These are phyloP conservation scores for Psidium guajava DNA, from an alignment of 345 rosid species.

Conservation along the genomic window DNA sequence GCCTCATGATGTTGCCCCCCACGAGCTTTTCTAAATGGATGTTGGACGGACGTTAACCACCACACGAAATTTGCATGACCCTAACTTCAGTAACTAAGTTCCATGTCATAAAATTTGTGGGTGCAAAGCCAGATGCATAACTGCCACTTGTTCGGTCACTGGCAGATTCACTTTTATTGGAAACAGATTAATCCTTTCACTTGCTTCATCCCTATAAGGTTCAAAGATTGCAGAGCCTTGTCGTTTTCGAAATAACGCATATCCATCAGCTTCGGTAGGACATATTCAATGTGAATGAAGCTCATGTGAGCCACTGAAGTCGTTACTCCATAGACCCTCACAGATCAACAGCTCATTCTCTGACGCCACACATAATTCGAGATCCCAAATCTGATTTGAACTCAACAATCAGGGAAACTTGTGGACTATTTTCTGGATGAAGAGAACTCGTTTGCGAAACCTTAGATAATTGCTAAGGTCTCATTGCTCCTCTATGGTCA, in stretches of 20 bases:
- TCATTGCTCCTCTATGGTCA: constrained; percentile 77
- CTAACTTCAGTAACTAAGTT: constrained; percentile 62
- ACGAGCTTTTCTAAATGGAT: too few species aligned
- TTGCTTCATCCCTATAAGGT: constrained; percentile 87
- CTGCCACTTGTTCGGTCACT: constrained; percentile 34
- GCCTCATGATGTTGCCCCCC: too few species aligned
- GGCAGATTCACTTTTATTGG: constrained; percentile 12
- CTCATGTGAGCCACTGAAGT: constrained; percentile 44
- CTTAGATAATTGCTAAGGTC: constrained; percentile 55
- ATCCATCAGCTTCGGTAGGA: constrained; percentile 97
- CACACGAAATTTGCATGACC: too few species aligned
- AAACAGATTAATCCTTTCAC: constrained; percentile 76
- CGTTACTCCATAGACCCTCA: constrained; percentile 91
- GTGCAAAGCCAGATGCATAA: constrained; percentile 85
- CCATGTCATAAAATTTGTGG: constrained; percentile 79
- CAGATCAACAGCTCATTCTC: constrained; percentile 83
- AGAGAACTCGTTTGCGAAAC: constrained; percentile 17
- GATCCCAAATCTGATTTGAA: constrained; percentile 61
- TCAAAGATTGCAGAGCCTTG: constrained; percentile 37
- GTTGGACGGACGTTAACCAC: too few species aligned
- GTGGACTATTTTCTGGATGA: constrained; percentile 11
- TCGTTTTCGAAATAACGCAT: constrained; percentile 73
- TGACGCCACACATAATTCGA: constrained; percentile 67
- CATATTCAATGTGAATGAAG: constrained; percentile 45
- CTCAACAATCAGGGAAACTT: constrained; percentile 50